These are phyloP conservation scores for Linum usitatissimum DNA, from an alignment of 345 rosid species.

Conservation along the genomic window DNA sequence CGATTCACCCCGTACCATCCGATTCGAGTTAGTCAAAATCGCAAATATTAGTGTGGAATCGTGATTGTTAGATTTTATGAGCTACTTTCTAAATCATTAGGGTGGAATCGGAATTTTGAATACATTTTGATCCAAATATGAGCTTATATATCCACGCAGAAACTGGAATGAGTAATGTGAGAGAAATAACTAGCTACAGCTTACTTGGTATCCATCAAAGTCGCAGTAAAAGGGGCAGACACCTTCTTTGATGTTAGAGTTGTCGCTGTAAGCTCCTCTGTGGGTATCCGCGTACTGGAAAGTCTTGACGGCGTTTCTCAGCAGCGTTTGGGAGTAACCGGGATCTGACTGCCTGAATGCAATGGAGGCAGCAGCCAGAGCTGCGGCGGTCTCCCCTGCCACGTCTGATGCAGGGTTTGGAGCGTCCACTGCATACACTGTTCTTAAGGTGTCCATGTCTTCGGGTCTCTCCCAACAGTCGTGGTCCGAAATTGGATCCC, in stretches of 20 bases:
- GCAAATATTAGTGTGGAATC: no score
- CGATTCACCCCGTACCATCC: not conserved
- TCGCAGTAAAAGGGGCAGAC: slow-evolving; percentile 95
- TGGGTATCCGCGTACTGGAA: slow-evolving; percentile 66
- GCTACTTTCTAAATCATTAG: no score
- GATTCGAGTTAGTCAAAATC: no score
- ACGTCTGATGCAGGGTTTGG: slow-evolving; percentile 88
- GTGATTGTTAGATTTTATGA: no score
- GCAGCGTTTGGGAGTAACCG: slow-evolving; percentile 57
- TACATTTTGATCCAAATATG: no score
- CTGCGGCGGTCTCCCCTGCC: slow-evolving; percentile 81
- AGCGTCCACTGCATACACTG: slow-evolving; percentile 65
- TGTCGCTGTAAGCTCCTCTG: slow-evolving; percentile 93
- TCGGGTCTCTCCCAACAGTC: slow-evolving; percentile 96
- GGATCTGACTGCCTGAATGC: slow-evolving; percentile 73
- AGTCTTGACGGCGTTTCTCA: slow-evolving; percentile 43
- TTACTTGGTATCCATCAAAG: slow-evolving; percentile 81
- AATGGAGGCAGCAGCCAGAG: slow-evolving; percentile 82
- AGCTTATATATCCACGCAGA: no score
- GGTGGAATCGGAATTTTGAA: no score
- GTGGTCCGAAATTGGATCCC: slow-evolving; percentile 77
- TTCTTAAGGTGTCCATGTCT: slow-evolving; percentile 86
- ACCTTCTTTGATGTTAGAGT: slow-evolving; percentile 48
- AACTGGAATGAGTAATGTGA: not conserved
- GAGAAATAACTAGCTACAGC: not conserved